phyloP scores from a whole-genome alignment of 225 moss, liverwort and hornwort genomes.

The Anthoceros angustus region DNA sequence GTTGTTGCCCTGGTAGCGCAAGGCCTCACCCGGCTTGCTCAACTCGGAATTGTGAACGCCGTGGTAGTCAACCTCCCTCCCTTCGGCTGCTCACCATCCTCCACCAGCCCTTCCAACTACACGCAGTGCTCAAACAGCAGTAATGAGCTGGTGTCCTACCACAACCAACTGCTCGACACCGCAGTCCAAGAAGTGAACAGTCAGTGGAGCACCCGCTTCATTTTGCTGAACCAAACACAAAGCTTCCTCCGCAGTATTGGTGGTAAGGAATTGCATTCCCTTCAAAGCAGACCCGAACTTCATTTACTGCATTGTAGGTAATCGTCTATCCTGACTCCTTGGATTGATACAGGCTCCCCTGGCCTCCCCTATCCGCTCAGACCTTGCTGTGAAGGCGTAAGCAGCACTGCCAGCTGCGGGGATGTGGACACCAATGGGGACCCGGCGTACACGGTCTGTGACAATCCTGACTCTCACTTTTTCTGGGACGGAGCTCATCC shows the following conservation, averaged over 20 bases:
- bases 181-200: conserved; percentile 13
- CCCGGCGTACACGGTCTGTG: conserved; percentile 24
- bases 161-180: conserved; percentile 18
- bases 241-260: conserved; percentile 9
- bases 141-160: conserved; percentile 12
- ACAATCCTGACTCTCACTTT: conserved; percentile 9
- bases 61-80: conserved; percentile 20
- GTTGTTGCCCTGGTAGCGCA: conserved; percentile 16
- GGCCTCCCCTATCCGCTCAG: conserved; percentile 18
- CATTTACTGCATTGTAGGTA: neutral
- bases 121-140: conserved; percentile 13
- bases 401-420: conserved; percentile 22
- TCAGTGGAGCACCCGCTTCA: conserved; percentile 11
- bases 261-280: conserved; percentile 10
- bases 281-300: neutral
- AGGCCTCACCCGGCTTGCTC: conserved; percentile 17
- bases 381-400: conserved; percentile 21
- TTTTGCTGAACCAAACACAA: conserved; percentile 14
- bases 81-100: conserved; percentile 21
- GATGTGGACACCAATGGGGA: conserved; percentile 13
- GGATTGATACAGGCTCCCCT: conserved; percentile 6
- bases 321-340: no score
- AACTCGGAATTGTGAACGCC: conserved; percentile 22
- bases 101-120: conserved; percentile 10
- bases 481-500: conserved; percentile 30